Evolutionary conservation across 306 rosid genomes (phyloP).

Genomic region (Cajanus cajan): DNA sequence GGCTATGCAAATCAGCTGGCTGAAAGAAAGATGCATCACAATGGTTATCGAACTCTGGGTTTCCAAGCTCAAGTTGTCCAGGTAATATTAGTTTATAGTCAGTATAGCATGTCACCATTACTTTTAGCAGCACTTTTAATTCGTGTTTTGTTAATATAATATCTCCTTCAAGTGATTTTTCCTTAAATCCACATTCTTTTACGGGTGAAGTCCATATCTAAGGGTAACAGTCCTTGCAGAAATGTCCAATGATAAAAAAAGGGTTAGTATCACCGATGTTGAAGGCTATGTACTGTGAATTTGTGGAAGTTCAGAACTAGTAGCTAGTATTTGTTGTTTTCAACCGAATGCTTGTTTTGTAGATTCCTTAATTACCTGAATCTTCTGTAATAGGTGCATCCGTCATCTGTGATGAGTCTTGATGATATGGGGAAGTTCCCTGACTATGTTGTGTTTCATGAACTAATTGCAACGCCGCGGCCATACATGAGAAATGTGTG

Average conservation of each 20-base stretch:
- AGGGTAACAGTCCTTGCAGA: conserved; percentile 1
- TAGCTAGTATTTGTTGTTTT: conserved; percentile 14
- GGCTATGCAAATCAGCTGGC: conserved; percentile 97
- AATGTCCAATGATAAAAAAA: neutral
- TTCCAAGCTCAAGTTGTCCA: conserved; percentile 90
- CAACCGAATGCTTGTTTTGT: neutral
- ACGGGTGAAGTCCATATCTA: conserved; percentile 12
- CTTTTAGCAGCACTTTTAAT: neutral
- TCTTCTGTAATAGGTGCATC: conserved; percentile 70
- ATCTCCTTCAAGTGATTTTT: conserved; percentile 20
- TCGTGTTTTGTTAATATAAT: conserved; percentile 8
- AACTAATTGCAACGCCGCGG: conserved; percentile 81
- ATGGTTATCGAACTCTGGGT: conserved; percentile 91
- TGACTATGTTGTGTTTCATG: conserved; percentile 87
- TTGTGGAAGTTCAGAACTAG: conserved; percentile 25
- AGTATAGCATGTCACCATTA: conserved; percentile 14
- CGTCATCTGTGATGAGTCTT: conserved; percentile 62
- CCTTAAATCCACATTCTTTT: conserved; percentile 3
- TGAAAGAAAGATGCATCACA: conserved; percentile 93
- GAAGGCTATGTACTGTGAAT: conserved; percentile 12
- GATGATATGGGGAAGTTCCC: conserved; percentile 86
- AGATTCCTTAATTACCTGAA: conserved; percentile 22
- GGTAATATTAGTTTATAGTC: conserved; percentile 50
- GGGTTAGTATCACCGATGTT: neutral
- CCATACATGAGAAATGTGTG: conserved; percentile 88